Base-by-base conservation (phyloP, 2,329 filamentous ascomycete species). In the Coniochaeta pulveracea region DNA sequence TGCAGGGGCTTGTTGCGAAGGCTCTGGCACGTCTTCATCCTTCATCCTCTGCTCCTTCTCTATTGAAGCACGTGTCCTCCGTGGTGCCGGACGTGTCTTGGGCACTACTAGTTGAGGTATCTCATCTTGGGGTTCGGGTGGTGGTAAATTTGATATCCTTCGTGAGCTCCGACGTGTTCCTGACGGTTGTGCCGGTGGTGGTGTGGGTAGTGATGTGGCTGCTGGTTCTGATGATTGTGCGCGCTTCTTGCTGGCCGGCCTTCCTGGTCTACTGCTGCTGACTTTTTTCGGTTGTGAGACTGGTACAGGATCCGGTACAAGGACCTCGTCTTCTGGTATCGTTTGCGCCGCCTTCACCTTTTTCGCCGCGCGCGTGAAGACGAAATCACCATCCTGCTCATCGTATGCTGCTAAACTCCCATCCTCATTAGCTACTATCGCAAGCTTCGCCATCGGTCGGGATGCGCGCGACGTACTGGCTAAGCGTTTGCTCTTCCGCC, bases 311-410 rank as follows among this genome's bases (percentile, higher is more conserved):
- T 55, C 53, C 8, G 61, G 57, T 29, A 61, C 56, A 14, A 57
- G 51, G 36, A 64, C 60, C 26, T 55, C 33, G 48, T 57, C 31
- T 60, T 57, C 11, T 11, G 41, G 35, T 22, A 37, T 34, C 4
- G 34, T 16, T 8, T 59, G 52, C 36, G 67, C 60, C 37, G 66
- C 64, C 57, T 80, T 85, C 39, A 66, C 64, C 47, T 72, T 60
- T 49, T 82, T 82, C 9, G 76, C 64, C 40, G 69, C 76, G 44
- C 81, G 72, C 41, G 77, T 75, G 52, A 86, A 88, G 37, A 75
- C 64, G 46, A 88, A 88, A 41, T 83, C 83, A 46, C 81, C 82
- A 60, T 83, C 77, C 47, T 81, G 72, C 54, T 88, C 81, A 46
- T 84, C 79, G 46, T 79, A 80, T 40, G 57, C 64, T 31, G 48